phyloP scores from a whole-genome alignment of 208 protist species.

The Angomonas deanei region DNA sequence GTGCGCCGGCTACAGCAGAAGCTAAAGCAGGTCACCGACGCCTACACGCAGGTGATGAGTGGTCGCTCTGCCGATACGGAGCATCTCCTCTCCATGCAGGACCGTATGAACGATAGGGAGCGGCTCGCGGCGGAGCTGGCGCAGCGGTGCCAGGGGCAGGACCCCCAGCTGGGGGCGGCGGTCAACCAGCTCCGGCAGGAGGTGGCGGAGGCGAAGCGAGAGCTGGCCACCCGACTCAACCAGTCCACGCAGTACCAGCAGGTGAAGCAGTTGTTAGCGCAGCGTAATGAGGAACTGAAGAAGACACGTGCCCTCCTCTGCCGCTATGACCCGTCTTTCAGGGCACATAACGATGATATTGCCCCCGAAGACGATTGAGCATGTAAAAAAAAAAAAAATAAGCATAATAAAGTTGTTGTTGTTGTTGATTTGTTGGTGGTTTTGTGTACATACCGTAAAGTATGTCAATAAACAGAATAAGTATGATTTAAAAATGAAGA shows the following conservation, averaged over 20 bases:
- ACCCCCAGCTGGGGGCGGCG: constrained; percentile 21
- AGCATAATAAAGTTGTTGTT: too few relatives aligned
- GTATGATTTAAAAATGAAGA: not conserved
- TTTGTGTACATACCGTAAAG: too few relatives aligned
- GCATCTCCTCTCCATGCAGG: constrained; percentile 45
- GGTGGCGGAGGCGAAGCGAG: constrained; percentile 47
- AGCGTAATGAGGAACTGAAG: constrained; percentile 58
- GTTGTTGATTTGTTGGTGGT: not conserved
- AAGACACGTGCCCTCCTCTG: constrained; percentile 35
- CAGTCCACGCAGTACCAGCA: constrained; percentile 78
- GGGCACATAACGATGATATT: constrained; percentile 33
- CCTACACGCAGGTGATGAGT: constrained; percentile 50
- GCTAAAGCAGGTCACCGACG: constrained; percentile 55
- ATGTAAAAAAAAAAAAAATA: not conserved
- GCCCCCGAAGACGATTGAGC: constrained; percentile 45
- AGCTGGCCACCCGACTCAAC: constrained; percentile 55
- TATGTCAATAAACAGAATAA: too few relatives aligned
- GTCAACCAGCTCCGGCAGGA: constrained; percentile 45
- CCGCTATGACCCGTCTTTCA: constrained; percentile 36
- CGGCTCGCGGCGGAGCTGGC: constrained; percentile 25
- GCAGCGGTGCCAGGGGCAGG: constrained; percentile 31
- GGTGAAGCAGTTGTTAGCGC: constrained; percentile 55
- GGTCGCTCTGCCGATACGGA: constrained; percentile 35
- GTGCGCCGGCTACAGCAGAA: constrained; percentile 55
- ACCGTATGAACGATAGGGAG: constrained; percentile 43